Base-by-base conservation (phyloP, 495 filamentous ascomycete genomes). In the Hypoxylon rickii region DNA sequence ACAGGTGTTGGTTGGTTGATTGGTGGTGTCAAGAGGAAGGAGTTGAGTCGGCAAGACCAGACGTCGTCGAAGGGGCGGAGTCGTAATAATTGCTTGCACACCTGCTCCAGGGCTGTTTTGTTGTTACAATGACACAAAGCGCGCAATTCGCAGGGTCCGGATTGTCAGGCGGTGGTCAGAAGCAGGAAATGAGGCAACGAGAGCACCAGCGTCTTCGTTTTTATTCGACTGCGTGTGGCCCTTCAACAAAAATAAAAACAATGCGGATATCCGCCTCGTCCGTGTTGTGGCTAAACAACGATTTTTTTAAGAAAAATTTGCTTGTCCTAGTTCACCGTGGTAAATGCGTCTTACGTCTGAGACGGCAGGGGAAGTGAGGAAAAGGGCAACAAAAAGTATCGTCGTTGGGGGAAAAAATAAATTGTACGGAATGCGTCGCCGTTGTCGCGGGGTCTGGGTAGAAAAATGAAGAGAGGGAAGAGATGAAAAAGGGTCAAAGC, bases 401-500 rank as follows among this genome's bases (percentile, higher is more conserved):
- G 59, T 57, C 42, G 53, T 57, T 63, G 52, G 43, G 45, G 22
- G 37, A 57, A 53, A 29, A 50, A 33, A n/a, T n/a, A n/a, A 48
- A 51, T 34, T 22, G 59, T 50, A 46, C 48, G 59, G 59, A 63
- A 63, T 63, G 53, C 53, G 42, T 63, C 52, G 59, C 53, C 59
- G 59, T 63, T 63, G 59, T 63, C 53, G 51, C 60, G 50, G 51
- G 46, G 57, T 58, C 55, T 64, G 46, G 61, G 45, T 47, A 48
- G 66, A 67, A 64, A 69, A 55, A 54, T 45, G 53, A 51, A 68
- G 64, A 55, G 38, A 47, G 50, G 58, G 56, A 51, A 59, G 62
- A 61, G 62, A 53, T 47, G 56, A 54, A 61, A 61, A 68, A 70
- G 70, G 65, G 59, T 53, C 65, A 66, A 64, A 65, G 70, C 67